Conservation (phyloP, 106 monocot genomes). For the Amphibolis antarctica region DNA sequence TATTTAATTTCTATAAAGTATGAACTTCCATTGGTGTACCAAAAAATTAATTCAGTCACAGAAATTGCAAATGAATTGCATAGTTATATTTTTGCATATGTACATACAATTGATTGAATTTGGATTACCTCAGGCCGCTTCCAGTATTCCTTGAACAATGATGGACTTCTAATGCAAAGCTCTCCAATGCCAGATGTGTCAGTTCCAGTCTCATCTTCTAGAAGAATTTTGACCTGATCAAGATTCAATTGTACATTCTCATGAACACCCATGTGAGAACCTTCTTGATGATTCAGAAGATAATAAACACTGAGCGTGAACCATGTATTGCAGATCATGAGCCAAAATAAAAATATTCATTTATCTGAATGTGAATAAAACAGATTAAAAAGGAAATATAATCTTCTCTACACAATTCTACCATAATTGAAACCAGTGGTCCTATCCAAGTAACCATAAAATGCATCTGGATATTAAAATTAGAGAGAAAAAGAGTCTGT, state of each 20-base stretch:
- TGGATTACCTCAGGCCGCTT: constrained; percentile 63
- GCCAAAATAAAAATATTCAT: too few species aligned
- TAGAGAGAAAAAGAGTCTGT: neutral
- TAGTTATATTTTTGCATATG: neutral
- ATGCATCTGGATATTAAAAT: neutral
- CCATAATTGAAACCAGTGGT: neutral
- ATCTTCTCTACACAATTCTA: too few species aligned
- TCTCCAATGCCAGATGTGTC: constrained; percentile 45
- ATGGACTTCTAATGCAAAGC: constrained; percentile 93
- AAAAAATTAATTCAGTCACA: too few species aligned
- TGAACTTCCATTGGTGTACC: too few species aligned
- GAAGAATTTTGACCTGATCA: constrained; percentile 66
- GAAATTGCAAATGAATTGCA: neutral
- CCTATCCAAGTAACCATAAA: neutral
- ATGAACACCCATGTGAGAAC: neutral
- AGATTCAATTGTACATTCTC: constrained; percentile 1
- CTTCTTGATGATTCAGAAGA: neutral
- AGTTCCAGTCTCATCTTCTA: constrained; percentile 40
- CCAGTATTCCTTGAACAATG: constrained; percentile 97
- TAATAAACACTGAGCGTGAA: neutral
- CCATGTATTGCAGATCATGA: too few species aligned
- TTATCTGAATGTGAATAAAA: too few species aligned
- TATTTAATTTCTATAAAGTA: too few species aligned
- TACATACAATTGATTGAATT: neutral
- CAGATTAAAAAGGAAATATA: too few species aligned